These are phyloP conservation scores for Cyberlindnera sargentensis DNA, from an alignment of 805 yeast species.

Conservation along the genomic window DNA sequence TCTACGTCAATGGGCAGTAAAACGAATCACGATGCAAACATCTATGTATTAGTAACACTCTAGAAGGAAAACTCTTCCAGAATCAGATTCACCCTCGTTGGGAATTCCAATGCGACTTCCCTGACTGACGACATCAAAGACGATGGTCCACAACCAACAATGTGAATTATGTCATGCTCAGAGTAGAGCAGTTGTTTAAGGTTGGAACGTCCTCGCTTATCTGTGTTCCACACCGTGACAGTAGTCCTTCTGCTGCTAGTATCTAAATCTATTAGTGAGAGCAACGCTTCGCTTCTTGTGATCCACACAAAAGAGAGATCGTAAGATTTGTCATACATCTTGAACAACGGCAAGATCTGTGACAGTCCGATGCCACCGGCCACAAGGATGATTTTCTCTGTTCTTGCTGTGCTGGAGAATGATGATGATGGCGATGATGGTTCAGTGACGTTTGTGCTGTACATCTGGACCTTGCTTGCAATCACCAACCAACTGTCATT, in stretches of 20 bases:
- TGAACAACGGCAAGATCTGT: slow-evolving; percentile 11
- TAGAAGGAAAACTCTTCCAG: slow-evolving; percentile 20
- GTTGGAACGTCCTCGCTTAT: slow-evolving; percentile 15
- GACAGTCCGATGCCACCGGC: slow-evolving; percentile 20
- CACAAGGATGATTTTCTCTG: slow-evolving; percentile 12
- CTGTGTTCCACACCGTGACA: slow-evolving; percentile 16
- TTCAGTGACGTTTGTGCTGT: neutral
- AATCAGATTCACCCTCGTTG: slow-evolving; percentile 12
- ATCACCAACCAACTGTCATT: neutral
- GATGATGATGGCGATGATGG: neutral
- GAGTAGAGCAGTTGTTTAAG: slow-evolving; percentile 9
- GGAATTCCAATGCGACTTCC: slow-evolving; percentile 8
- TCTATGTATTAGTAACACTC: neutral
- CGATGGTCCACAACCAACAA: slow-evolving; percentile 23
- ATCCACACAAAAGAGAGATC: slow-evolving; percentile 21
- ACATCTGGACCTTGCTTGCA: too few species aligned
- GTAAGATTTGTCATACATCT: slow-evolving; percentile 4
- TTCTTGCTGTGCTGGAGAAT: neutral
- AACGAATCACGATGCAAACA: too few species aligned
- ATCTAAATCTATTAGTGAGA: slow-evolving; percentile 2
- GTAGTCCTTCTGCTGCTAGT: neutral
- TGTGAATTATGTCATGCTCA: slow-evolving; percentile 4
- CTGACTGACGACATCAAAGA: slow-evolving; percentile 18
- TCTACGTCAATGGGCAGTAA: too few species aligned
- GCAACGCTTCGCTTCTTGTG: slow-evolving; percentile 8